Base-by-base conservation (phyloP, 73 alveolate genomes). In the Symbiodinium pilosum region DNA sequence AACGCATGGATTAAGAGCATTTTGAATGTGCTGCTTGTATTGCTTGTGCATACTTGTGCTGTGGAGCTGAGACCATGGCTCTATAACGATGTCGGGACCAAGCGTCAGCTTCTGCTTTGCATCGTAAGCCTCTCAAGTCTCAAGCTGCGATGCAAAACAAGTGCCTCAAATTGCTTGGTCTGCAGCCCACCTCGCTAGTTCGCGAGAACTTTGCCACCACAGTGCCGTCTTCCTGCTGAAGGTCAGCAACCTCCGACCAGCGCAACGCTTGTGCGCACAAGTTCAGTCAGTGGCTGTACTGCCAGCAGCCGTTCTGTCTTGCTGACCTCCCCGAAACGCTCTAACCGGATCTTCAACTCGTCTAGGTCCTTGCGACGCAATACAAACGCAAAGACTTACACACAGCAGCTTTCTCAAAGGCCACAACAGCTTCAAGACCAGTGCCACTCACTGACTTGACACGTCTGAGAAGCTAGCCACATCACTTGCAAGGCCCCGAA, bases 61-160 rank as follows among this genome's bases (percentile, higher is more conserved):
- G n/a, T n/a, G n/a, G n/a, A n/a, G 81, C 38, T n/a, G 81, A 64
- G 81, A 64, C 38, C 14, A 34, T n/a, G 81, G 34, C 81, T 64
- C 81, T 64, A 64, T 64, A 64, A 64, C 38, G 30, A 64, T 38
- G 81, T 64, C 81, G 20, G 81, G 81, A 64, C 81, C 81, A 64
- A 64, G 81, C 81, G 81, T 64, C 21, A 64, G 81, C 34, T 64
- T 64, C 81, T 64, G 81, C 81, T 64, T 32, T 14, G 81, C 81
- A 14, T 64, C 81, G 30, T 24, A 64, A 38, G 81, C 81, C 81
- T 64, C n/a, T n/a, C 38, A 12, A 64, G 40, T 28, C 30, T 24
- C 38, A n/a, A 64, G 3, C 18, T 26, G 34, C 9, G 0, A 3
- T 18, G 81, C 7, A 21, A 18, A 26, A 18, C 81, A 64, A 64